A percentile compares a stretch with the other conserved stretches of the same genome.
Conservation (phyloP, 2,329 filamentous ascomycete genomes). For the Xylariomycetidae sp. region DNA sequence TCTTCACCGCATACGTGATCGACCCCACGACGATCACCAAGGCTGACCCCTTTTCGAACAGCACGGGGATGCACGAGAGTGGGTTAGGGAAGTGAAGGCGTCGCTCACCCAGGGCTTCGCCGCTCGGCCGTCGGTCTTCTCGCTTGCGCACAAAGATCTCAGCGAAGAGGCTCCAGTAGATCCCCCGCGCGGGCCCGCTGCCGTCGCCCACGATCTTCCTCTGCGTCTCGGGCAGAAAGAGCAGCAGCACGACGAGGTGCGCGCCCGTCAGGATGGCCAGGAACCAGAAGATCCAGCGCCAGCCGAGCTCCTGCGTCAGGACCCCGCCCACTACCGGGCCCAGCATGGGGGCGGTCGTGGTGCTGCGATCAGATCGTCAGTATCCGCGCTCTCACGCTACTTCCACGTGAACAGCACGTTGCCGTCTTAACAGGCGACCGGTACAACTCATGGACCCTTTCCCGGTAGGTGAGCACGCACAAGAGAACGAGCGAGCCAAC, state of each 20-base stretch:
- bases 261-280: constrained; percentile 5
- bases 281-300: constrained; percentile 11
- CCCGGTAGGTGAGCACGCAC: too few species aligned
- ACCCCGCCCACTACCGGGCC: constrained; percentile 7
- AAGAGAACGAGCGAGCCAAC: too few species aligned
- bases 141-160: neutral
- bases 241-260: constrained; percentile 1
- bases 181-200: neutral
- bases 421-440: too few species aligned
- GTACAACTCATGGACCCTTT: too few species aligned
- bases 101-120: neutral
- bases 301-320: constrained; percentile 4
- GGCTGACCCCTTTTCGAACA: constrained; percentile 1
- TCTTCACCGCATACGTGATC: constrained; percentile 10
- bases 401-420: too few species aligned
- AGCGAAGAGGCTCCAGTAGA: too few species aligned
- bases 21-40: constrained; percentile 10
- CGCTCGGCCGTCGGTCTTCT: neutral
- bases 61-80: constrained; percentile 8
- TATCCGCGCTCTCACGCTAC: too few species aligned
- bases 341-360: constrained; percentile 2
- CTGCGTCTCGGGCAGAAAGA: constrained; percentile 8
- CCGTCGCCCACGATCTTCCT: constrained; percentile 8
- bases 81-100: constrained; percentile 9
- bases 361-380: neutral